Conservation (phyloP, 2,329 filamentous ascomycete species). For the Calonectria multiphialidica region DNA sequence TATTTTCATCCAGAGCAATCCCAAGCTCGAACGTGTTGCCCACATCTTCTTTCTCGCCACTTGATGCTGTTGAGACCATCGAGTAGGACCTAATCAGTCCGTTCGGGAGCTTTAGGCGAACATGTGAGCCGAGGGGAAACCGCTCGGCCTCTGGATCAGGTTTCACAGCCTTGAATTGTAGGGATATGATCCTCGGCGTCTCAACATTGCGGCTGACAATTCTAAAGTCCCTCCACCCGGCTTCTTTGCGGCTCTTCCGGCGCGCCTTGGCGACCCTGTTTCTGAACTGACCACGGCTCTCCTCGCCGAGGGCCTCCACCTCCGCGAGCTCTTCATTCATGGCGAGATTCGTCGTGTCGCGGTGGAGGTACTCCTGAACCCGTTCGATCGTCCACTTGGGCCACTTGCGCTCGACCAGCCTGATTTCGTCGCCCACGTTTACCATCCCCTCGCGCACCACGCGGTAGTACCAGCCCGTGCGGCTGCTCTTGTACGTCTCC, state of each 20-base stretch:
- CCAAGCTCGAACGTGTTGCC: constrained; percentile 69
- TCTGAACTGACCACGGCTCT: constrained; percentile 61
- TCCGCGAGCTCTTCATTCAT: constrained; percentile 66
- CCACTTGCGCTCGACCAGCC: constrained; percentile 65
- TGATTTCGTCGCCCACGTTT: constrained; percentile 67
- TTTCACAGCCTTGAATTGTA: constrained; percentile 62
- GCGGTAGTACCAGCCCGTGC: constrained; percentile 76
- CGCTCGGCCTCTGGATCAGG: constrained; percentile 51
- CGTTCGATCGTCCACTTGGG: constrained; percentile 73
- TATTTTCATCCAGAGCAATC: constrained; percentile 65
- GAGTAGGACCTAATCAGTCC: constrained; percentile 72
- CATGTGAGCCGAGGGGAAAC: constrained; percentile 62
- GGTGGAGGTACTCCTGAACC: constrained; percentile 72
- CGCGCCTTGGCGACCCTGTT: constrained; percentile 62
- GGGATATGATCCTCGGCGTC: constrained; percentile 63
- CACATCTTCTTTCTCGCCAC: constrained; percentile 12
- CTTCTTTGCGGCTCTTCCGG: constrained; percentile 46
- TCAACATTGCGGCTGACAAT: constrained; percentile 64
- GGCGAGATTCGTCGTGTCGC: constrained; percentile 61
- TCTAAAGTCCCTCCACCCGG: constrained; percentile 58
- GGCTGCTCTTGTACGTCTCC: constrained; percentile 65
- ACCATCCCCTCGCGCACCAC: constrained; percentile 68
- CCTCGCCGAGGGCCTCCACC: constrained; percentile 63
- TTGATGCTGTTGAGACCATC: constrained; percentile 56
- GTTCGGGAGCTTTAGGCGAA: constrained; percentile 67